These are phyloP conservation scores for Lecanicillium sp. DNA, from an alignment of 2,329 filamentous ascomycete genomes.

Conservation along the genomic window DNA sequence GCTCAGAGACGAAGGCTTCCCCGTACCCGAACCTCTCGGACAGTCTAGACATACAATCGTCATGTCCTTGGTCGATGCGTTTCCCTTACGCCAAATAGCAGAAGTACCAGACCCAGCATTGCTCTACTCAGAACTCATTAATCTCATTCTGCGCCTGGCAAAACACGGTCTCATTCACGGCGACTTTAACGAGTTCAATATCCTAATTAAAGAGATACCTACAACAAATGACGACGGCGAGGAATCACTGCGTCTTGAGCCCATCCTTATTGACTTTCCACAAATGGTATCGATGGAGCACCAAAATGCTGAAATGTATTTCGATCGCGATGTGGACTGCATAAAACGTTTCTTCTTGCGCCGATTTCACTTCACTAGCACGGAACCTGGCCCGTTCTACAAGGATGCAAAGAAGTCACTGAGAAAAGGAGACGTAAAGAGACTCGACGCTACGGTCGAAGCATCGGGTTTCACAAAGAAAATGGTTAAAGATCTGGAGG, in stretches of 20 bases:
- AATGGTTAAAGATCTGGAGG: conserved; percentile 89
- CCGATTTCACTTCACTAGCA: conserved; percentile 78
- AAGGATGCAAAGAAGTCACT: conserved; percentile 71
- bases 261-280: conserved; percentile 92
- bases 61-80: conserved; percentile 89
- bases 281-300: conserved; percentile 98
- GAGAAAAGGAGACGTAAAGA: conserved; percentile 52
- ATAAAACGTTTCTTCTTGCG: conserved; percentile 91
- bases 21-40: conserved; percentile 77
- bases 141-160: conserved; percentile 75
- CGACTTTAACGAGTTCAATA: conserved; percentile 99
- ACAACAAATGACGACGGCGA: conserved; percentile 28
- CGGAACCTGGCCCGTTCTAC: conserved; percentile 77
- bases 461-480: conserved; percentile 95
- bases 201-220: conserved; percentile 74
- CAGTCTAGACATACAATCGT: conserved; percentile 94
- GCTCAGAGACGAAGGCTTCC: conserved; percentile 73
- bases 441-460: conserved; percentile 81
- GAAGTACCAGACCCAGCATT: conserved; percentile 71
- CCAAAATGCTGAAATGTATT: conserved; percentile 90
- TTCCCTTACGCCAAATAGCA: conserved; percentile 82
- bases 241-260: conserved; percentile 49
- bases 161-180: conserved; percentile 88
- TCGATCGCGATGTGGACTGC: conserved; percentile 90
- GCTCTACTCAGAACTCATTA: conserved; percentile 89